Evolutionary conservation across 2,329 filamentous ascomycete species (phyloP).

Genomic region (Fusarium caatingaense): DNA sequence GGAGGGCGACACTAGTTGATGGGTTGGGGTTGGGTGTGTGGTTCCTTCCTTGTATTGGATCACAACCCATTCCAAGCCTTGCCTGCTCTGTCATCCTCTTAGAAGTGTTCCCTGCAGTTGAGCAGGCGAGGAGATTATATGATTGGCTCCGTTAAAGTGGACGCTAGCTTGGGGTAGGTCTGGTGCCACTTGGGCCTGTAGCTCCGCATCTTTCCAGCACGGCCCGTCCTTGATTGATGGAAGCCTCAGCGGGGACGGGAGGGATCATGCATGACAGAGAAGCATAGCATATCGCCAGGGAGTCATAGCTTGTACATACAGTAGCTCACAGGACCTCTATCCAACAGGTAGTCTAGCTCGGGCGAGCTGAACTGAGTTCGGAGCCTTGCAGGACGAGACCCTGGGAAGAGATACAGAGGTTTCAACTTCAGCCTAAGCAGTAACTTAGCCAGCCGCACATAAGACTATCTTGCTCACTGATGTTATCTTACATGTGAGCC

Average conservation of each 20-base stretch:
- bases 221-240: slow-evolving; percentile 33
- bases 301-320: slow-evolving; percentile 7
- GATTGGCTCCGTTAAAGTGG: slow-evolving; percentile 47
- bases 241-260: slow-evolving; percentile 37
- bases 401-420: slow-evolving; percentile 28
- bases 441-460: slow-evolving; percentile 4
- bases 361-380: slow-evolving; percentile 18
- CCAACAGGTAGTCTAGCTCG: slow-evolving; percentile 3
- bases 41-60: slow-evolving; percentile 34
- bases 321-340: neutral
- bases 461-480: neutral
- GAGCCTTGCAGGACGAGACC: slow-evolving; percentile 25
- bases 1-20: slow-evolving; percentile 43
- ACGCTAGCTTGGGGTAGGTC: slow-evolving; percentile 29
- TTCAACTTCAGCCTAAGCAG: slow-evolving; percentile 32
- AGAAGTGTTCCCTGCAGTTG: slow-evolving; percentile 14
- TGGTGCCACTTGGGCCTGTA: slow-evolving; percentile 28
- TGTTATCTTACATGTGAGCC: neutral
- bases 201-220: slow-evolving; percentile 35
- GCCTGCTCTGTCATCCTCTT: slow-evolving; percentile 28
- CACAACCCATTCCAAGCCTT: slow-evolving; percentile 34
- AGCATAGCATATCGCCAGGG: slow-evolving; percentile 35
- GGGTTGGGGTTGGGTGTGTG: slow-evolving; percentile 43
- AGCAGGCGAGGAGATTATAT: slow-evolving; percentile 44
- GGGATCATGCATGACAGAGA: slow-evolving; percentile 40